These are phyloP conservation scores for Cladophialophora psammophila DNA, from an alignment of 2,329 filamentous ascomycete genomes.

Conservation along the genomic window DNA sequence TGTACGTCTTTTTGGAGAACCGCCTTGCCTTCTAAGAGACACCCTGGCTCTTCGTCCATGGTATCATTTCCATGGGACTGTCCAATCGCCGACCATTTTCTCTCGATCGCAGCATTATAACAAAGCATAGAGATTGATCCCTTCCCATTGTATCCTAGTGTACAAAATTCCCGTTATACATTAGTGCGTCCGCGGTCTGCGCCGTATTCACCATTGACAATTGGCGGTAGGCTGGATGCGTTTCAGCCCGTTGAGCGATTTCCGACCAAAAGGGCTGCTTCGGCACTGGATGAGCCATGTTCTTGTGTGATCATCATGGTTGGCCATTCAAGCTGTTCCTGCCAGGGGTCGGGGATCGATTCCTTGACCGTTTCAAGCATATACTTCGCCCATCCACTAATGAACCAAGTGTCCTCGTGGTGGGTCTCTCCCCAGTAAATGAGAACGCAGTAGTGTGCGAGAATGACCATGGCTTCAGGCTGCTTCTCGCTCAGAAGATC, in stretches of 20 bases:
- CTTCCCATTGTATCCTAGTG: conserved; percentile 2
- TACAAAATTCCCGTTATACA: conserved; percentile 3
- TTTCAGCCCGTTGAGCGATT: conserved; percentile 1
- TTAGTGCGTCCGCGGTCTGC: not conserved
- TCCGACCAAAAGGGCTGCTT: not conserved
- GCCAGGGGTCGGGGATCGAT: conserved; percentile 42
- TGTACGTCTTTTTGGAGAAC: not conserved
- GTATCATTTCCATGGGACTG: not conserved
- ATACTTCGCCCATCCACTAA: conserved; percentile 43
- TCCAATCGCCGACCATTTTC: too few species aligned
- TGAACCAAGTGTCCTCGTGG: conserved; percentile 42
- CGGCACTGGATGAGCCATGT: not conserved
- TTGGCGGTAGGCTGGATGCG: not conserved
- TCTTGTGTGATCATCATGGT: conserved; percentile 15
- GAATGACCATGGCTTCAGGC: conserved; percentile 47
- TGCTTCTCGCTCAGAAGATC: conserved; percentile 49
- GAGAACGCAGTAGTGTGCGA: conserved; percentile 44
- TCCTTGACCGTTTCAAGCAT: conserved; percentile 43
- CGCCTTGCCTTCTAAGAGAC: not conserved
- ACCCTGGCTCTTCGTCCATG: not conserved
- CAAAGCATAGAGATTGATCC: not conserved
- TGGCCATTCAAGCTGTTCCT: conserved; percentile 43
- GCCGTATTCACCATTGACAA: not conserved
- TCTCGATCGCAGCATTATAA: not conserved
- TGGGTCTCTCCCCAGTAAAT: conserved; percentile 41